phyloP scores from a whole-genome alignment of 305 asterid genomes.

The Fraxinus greggii region DNA sequence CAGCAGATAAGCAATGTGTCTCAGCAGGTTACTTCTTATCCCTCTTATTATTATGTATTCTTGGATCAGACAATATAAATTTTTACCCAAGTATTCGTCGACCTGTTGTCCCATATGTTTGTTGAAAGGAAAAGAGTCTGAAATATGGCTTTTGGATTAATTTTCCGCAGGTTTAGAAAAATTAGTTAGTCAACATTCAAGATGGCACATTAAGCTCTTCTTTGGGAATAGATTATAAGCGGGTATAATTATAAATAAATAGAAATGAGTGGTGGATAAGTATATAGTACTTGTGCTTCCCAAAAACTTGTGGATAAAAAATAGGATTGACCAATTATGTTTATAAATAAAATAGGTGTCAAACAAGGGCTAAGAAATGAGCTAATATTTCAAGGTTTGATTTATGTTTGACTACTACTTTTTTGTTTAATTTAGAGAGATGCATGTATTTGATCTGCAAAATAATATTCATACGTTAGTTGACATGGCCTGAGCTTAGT shows the following conservation, averaged over 20 bases:
- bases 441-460: not conserved
- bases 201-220: not conserved
- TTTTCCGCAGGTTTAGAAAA: not conserved
- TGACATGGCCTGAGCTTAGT: conserved; percentile 11
- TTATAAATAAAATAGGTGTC: not conserved
- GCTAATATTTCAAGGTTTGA: not conserved
- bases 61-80: not conserved
- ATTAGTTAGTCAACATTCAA: not conserved
- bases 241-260: not conserved
- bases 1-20: conserved; percentile 85
- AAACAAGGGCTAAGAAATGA: not conserved
- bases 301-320: not conserved
- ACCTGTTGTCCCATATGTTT: not conserved
- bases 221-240: not conserved
- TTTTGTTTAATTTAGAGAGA: not conserved
- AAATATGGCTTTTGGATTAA: conserved; percentile 5
- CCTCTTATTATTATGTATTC: not conserved
- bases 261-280: not conserved
- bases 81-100: not conserved
- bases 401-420: not conserved
- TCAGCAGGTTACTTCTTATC: conserved; percentile 66
- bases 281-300: not conserved
- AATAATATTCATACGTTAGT: not conserved
- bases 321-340: not conserved
- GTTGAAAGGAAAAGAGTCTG: conserved; percentile 12